Evolutionary conservation across 192 early-diverging fungal species (phyloP).

Genomic region (Chytriomyces hyalinus): DNA sequence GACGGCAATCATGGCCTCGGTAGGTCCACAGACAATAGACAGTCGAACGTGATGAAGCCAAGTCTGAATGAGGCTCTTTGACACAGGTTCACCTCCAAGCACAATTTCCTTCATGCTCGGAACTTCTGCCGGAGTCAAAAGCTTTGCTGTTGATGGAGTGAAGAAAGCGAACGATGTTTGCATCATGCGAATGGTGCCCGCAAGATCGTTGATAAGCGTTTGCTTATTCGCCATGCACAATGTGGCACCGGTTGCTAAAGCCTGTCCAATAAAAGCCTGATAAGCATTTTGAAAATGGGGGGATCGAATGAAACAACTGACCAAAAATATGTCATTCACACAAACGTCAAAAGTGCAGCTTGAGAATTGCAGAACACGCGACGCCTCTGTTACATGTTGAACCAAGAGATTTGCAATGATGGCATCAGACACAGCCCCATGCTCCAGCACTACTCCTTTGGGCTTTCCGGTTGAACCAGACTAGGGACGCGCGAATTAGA

Average conservation of each 20-base stretch:
- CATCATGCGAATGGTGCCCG: slow-evolving; percentile 1
- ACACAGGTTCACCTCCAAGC: slow-evolving; percentile 30
- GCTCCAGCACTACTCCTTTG: slow-evolving; percentile 42
- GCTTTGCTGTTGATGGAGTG: background rate
- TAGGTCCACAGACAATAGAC: background rate
- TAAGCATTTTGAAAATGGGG: too few species aligned
- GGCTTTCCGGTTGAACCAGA: slow-evolving; percentile 52
- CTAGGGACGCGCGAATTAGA: too few species aligned
- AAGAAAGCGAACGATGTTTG: slow-evolving; percentile 20
- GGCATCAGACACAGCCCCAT: slow-evolving; percentile 20
- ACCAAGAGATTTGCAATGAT: slow-evolving; percentile 6
- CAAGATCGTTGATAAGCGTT: slow-evolving; percentile 9
- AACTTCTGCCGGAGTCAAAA: slow-evolving; percentile 18
- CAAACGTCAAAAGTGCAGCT: slow-evolving; percentile 35
- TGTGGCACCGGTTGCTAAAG: slow-evolving; percentile 26
- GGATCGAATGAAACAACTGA: too few species aligned
- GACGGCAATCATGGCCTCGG: background rate
- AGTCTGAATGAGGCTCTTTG: background rate
- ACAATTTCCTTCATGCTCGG: slow-evolving; percentile 35
- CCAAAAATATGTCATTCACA: background rate
- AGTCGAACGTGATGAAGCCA: background rate
- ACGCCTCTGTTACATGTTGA: background rate
- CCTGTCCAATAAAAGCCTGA: slow-evolving; percentile 19
- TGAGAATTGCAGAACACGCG: slow-evolving; percentile 18
- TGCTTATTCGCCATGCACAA: slow-evolving; percentile 11